Evolutionary conservation across 2,329 filamentous ascomycete genomes (phyloP), one percentile per base, ranked within the genome.

Genomic region (Aspergillus hiratsukae): DNA sequence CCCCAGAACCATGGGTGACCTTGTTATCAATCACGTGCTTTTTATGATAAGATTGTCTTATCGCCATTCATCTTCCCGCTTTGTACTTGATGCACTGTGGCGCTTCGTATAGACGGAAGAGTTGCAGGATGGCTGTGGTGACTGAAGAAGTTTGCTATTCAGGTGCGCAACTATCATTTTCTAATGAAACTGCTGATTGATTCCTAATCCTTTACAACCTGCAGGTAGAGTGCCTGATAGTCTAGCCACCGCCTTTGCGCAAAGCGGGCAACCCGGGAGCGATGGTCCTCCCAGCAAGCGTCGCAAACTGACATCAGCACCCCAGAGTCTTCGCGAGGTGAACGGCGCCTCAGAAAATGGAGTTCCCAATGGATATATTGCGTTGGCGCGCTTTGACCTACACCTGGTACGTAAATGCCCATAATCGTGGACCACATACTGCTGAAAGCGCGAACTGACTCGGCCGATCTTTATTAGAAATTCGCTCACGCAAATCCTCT

Each of bases 331-430:
- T 17, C 48, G 56, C 9, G 25, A 62, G 2, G 23, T 58, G 14
- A 55, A 60, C 48, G 63, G 64, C 1, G 17, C 64, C 6, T 63
- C 64, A 5, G 27, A 49, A 3, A 55, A 53, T 35, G 52, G 62
- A 48, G 56, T 61, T 6, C 68, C 68, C 48, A n/a, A 55, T 29
- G 68, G 68, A 0, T 72, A 73, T 56, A 69, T 75, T 50, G 66
- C 70, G 41, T 58, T 75, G 29, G 64, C 61, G 52, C 66, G 69
- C 17, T 59, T 71, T 49, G 48, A 57, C 51, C 51, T 75, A 55
- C 61, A 63, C 51, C 56, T 75, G 57, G 72, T 75, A 63, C 62
- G 62, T n/a, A 23, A 7, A 55, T 43, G 28, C 9, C 6, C 41
- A 28, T 4, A 14, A 14, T 23, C 4, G 27, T 14, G 6, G 43